Evolutionary conservation across 2,329 filamentous ascomycete genomes (phyloP), one percentile per base, ranked within the genome.

Genomic region (Xylariaceae sp.): DNA sequence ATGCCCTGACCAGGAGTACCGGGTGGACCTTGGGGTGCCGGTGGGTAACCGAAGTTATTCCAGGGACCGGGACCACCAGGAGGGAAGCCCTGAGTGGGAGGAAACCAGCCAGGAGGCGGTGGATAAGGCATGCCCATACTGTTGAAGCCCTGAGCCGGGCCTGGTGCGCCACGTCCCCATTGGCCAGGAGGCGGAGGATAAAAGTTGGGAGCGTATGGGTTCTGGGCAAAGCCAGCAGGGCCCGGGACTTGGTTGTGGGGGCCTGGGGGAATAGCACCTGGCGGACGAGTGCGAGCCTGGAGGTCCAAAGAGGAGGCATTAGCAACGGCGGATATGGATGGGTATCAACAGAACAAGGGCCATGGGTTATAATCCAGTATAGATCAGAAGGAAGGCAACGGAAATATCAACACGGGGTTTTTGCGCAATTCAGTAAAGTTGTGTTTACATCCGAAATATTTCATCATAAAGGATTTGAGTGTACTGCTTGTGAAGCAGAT

Each of bases 321-420:
- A 76, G 59, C 60, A 59, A 59, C 59, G 41, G 58, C 37, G 30
- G 26, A 6, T 27, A 34, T 43, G 9, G 12, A 35, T 50, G n/a
- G 1, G 27, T 40, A 8, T 35, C 6, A 39, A 47, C 46, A 62
- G 47, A 39, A 47, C 46, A 62, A 47, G 60, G 53, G 47, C 53
- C 64, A 64, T 27, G n/a, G 19, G 12, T 42, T 8, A 45, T 51
- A 55, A 59, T 61, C 62, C 65, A 64, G 63, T 54, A 54, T 65
- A 60, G 68, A 85, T 96, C 91, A 96, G 91, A 96, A 96, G 91
- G 91, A 96, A 96, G 91, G 91, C 91, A 96, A 96, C 91, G 91
- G 91, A 96, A 86, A 88, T 86, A 84, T 96, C 91, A 86, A 95
- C 91, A 96, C 78, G 81, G 81, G 64, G 78, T 87, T 79, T 90